These are phyloP conservation scores for Picea engelmannii DNA, from an alignment of 83 land plant species.

Conservation along the genomic window DNA sequence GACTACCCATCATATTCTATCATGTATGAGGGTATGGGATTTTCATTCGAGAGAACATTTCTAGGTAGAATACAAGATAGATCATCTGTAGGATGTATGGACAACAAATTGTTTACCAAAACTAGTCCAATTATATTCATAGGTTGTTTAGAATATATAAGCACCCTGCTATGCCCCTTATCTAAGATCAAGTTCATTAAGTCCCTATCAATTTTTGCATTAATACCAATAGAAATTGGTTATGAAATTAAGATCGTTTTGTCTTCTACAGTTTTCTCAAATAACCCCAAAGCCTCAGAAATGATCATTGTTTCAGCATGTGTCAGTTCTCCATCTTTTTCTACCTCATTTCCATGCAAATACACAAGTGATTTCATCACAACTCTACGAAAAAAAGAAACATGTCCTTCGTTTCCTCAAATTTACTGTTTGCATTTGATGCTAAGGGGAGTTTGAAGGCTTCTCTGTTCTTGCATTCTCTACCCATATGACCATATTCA, in stretches of 20 bases:
- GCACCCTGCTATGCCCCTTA: slow-evolving; percentile 44
- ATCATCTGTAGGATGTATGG: slow-evolving; percentile 55
- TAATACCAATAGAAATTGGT: slow-evolving; percentile 37
- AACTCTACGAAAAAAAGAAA: slow-evolving; percentile 76
- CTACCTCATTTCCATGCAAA: slow-evolving; percentile 88
- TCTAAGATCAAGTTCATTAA: background rate
- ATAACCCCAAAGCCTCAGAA: slow-evolving; percentile 24
- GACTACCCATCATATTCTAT: no score
- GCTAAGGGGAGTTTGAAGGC: no score
- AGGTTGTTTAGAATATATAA: slow-evolving; percentile 36
- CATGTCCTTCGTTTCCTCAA: slow-evolving; percentile 18
- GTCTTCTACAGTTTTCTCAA: no score
- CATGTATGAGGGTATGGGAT: no score
- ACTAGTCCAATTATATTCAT: slow-evolving; percentile 47
- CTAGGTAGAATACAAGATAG: no score
- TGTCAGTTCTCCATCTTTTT: slow-evolving; percentile 50
- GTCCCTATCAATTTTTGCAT: slow-evolving; percentile 39
- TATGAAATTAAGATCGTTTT: slow-evolving; percentile 33
- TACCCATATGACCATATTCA: no score
- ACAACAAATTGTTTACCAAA: slow-evolving; percentile 54
- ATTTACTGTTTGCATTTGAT: no score
- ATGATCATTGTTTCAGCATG: slow-evolving; percentile 49
- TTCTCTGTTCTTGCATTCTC: no score
- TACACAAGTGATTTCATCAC: slow-evolving; percentile 82
- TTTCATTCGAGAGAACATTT: no score